Evolutionary conservation across 1,284 basidiomycete species (phyloP), one percentile per base, ranked within the genome.

Genomic region (Cerioporus squamosus): DNA sequence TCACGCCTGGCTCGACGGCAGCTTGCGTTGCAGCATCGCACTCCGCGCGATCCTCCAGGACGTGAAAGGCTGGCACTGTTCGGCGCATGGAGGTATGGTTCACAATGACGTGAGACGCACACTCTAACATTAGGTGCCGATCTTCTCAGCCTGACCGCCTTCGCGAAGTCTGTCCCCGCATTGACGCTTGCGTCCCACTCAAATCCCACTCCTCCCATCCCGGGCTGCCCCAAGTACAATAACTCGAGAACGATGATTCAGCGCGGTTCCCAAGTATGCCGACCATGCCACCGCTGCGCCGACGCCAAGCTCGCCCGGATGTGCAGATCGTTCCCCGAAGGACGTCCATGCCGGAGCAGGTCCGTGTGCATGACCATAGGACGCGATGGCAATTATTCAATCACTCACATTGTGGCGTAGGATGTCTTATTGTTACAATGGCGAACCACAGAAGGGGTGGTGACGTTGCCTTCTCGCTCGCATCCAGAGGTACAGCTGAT

Each of bases 161-260:
- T 23, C 14, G 26, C 29, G 3, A 22, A 22, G 42, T 6, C 33
- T 29, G 20, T 23, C 22, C 3, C 4, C 23, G 6, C 17, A n/a
- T 22, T 43, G 45, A 48, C 39, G 52, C 43, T 38, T 22, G 20
- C 40, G 2, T 44, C 33, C 26, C 26, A 8, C 52, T 39, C 40
- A 10, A 12, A 22, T 44, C 33, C 26, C 26, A 8, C 52, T 39
- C 40, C 44, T 39, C 10, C 52, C 6, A 4, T 7, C 1, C 36
- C 33, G 15, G 20, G 4, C 18, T 17, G 23, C n/a, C 44, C 38
- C 52, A 46, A 46, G 26, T 29, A 53, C 44, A 53, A 53, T 46
- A 46, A 40, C 17, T 15, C 24, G 44, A 47, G 44, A 53, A 40
- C 23, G 44, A 38, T 53, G 44, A 47, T 29, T 53, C 52, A 53